Base-by-base conservation (phyloP, 345 rosid species). In the Gossypium sturtianum region DNA sequence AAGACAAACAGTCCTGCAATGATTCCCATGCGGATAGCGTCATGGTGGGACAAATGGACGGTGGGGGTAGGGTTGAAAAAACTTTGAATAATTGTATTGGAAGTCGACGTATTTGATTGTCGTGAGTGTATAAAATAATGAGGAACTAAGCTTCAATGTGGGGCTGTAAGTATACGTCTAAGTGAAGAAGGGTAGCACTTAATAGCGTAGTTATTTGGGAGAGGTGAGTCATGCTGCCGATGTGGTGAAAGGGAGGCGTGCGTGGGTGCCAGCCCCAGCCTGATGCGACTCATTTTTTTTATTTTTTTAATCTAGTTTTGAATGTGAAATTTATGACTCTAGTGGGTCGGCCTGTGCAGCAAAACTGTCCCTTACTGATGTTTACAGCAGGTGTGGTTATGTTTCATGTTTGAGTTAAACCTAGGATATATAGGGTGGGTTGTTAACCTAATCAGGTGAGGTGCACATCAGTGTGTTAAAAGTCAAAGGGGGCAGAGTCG, bases 11-110 rank as follows among this genome's bases (percentile, higher is more conserved):
- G 48, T 52, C 60, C 66, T 41, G 53, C 63, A 66, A 57, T 74
- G 23, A 8, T 12, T 73, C 78, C 76, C 17, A 76, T 81, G 57
- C 56, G 66, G 79, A 75, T 51, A 17, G 29, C 63, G 77, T 80
- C 74, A 56, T 71, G 77, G 78, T 25, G 25, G 73, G 58, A 38
- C 77, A 64, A 51, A 66, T 59, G 80, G 87, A 75, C 82, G 82
- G 84, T 61, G 73, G 44, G 15, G 15, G 66, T 54, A 51, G 10
- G 25, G 25, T 4, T 17, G 59, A 70, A 27, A 41, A 17, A 48
- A 5, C 12, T 8, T 25, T 16, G 58, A 49, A 68, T 68, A 15
- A 49, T 48, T 23, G 34, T 6, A 12, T 44, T 22, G 51, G n/a
- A 52, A n/a, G 47, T 53, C 62, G 25, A 70, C 62, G 48, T 53